These are phyloP conservation scores for Arctium lappa DNA, from an alignment of 129 eudicot genomes.

Conservation along the genomic window DNA sequence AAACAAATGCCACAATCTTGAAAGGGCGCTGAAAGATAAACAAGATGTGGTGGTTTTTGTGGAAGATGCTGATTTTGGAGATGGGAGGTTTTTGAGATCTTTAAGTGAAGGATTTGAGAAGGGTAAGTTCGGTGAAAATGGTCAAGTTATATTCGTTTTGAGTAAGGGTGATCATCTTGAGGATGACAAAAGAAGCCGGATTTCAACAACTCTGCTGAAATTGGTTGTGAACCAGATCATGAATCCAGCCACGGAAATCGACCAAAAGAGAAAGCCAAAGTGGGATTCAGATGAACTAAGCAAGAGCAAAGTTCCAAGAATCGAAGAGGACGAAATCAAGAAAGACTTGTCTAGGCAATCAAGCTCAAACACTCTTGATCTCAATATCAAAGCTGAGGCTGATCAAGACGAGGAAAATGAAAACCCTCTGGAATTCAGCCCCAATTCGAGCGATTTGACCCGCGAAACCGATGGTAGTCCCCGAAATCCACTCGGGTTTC, in stretches of 20 bases:
- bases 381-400: slow-evolving; percentile 58
- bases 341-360: slow-evolving; percentile 46
- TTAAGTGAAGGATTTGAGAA: slow-evolving; percentile 42
- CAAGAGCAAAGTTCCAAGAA: slow-evolving; percentile 52
- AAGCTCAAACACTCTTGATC: slow-evolving; percentile 70
- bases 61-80: slow-evolving; percentile 65
- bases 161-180: slow-evolving; percentile 37
- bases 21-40: slow-evolving; percentile 48
- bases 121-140: slow-evolving; percentile 32
- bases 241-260: slow-evolving; percentile 8
- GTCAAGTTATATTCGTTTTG: slow-evolving; percentile 45
- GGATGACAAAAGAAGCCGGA: slow-evolving; percentile 16
- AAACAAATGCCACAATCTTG: slow-evolving; percentile 28
- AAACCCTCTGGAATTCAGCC: slow-evolving; percentile 36
- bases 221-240: slow-evolving; percentile 35
- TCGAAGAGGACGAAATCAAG: slow-evolving; percentile 39
- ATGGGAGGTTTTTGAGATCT: slow-evolving; percentile 43
- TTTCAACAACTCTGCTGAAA: slow-evolving; percentile 45
- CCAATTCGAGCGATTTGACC: slow-evolving; percentile 52
- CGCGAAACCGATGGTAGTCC: slow-evolving; percentile 40
- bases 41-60: slow-evolving; percentile 58
- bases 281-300: slow-evolving; percentile 42
- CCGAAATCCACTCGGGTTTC: slow-evolving; percentile 37
- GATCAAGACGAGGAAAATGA: slow-evolving; percentile 30
- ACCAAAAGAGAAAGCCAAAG: slow-evolving; percentile 62